Evolutionary conservation across 2,329 filamentous ascomycete species (phyloP).

Genomic region (Epichloe bromicola): DNA sequence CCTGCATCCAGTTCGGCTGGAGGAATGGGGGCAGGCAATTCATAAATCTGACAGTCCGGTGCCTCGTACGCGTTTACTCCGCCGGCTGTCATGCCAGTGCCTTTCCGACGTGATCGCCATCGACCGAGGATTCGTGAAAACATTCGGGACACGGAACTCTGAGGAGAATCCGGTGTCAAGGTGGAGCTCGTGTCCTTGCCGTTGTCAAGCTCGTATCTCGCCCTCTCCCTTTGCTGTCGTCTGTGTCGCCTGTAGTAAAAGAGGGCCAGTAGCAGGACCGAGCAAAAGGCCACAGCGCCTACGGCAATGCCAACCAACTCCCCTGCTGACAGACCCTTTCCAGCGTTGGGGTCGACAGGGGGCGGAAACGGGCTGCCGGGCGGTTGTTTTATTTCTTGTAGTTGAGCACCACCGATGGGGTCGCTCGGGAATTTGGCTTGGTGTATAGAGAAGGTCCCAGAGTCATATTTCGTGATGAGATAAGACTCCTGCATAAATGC

Average conservation of each 20-base stretch:
- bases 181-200: slow-evolving; percentile 25
- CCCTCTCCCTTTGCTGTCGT: slow-evolving; percentile 17
- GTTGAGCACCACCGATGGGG: slow-evolving; percentile 24
- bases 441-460: slow-evolving; percentile 38
- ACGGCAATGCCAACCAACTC: slow-evolving; percentile 35
- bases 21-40: slow-evolving; percentile 32
- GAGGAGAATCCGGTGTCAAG: slow-evolving; percentile 15
- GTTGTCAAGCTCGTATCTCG: slow-evolving; percentile 16
- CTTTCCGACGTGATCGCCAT: slow-evolving; percentile 17
- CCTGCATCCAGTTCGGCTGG: slow-evolving; percentile 38
- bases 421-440: slow-evolving; percentile 39
- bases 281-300: slow-evolving; percentile 23
- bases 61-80: slow-evolving; percentile 19
- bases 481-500: slow-evolving; percentile 60
- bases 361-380: slow-evolving; percentile 34
- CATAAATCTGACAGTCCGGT: slow-evolving; percentile 36
- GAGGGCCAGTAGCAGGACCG: slow-evolving; percentile 15
- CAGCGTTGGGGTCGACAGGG: slow-evolving; percentile 13
- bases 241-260: slow-evolving; percentile 23
- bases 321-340: slow-evolving; percentile 22
- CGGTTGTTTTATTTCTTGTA: slow-evolving; percentile 29
- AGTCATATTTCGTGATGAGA: slow-evolving; percentile 43
- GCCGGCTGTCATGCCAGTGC: slow-evolving; percentile 10
- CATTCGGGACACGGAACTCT: slow-evolving; percentile 14
- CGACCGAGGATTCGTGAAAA: slow-evolving; percentile 29